Evolutionary conservation across 2,329 filamentous ascomycete genomes (phyloP).

Genomic region (Xylariaceae sp.): DNA sequence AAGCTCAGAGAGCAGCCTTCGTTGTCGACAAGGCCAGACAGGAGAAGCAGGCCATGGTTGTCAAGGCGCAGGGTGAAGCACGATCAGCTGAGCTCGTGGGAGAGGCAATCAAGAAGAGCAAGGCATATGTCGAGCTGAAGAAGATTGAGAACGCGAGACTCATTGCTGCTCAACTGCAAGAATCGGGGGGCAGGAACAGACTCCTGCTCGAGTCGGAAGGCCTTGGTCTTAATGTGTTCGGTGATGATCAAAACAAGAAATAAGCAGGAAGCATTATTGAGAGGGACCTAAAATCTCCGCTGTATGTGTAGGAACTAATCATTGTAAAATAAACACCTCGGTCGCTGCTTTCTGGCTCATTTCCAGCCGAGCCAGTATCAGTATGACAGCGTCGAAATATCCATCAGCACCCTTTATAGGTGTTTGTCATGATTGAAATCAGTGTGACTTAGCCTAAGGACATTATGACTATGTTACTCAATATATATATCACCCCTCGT

Average conservation of each 20-base stretch:
- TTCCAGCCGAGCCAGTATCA: neutral
- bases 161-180: slow-evolving; percentile 87
- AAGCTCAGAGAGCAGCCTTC: slow-evolving; percentile 95
- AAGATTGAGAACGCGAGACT: slow-evolving; percentile 95
- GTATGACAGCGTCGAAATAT: neutral
- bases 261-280: slow-evolving; percentile 33
- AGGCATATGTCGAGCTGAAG: slow-evolving; percentile 93
- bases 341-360: neutral
- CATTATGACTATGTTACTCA: too few relatives aligned
- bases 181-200: slow-evolving; percentile 86
- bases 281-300: slow-evolving; percentile 38
- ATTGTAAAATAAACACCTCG: slow-evolving; percentile 32
- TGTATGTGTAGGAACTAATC: slow-evolving; percentile 41
- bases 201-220: slow-evolving; percentile 90
- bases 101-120: slow-evolving; percentile 99
- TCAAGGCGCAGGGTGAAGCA: slow-evolving; percentile 98
- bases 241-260: slow-evolving; percentile 50
- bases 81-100: slow-evolving; percentile 97
- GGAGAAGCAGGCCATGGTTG: slow-evolving; percentile 99
- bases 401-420: too few relatives aligned
- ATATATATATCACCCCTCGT: too few relatives aligned
- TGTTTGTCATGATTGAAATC: too few relatives aligned
- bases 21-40: slow-evolving; percentile 98
- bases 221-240: slow-evolving; percentile 84
- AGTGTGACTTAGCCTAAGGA: too few relatives aligned